Evolutionary conservation across 108 stramenopile genomes (phyloP).

Genomic region (Phaeodactylum tricornutum): DNA sequence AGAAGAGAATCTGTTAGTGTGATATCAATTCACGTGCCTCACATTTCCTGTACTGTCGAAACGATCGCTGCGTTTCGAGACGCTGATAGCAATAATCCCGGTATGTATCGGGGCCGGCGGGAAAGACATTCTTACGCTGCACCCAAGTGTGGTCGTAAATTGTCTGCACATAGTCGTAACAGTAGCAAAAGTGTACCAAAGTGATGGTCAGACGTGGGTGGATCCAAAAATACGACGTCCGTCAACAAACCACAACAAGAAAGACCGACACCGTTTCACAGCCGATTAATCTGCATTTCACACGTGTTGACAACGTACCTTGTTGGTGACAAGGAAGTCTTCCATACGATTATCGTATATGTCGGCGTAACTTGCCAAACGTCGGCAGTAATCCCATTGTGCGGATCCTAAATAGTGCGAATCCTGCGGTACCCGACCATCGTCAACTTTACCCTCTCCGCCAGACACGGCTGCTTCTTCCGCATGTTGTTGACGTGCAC

Average conservation of each 20-base stretch:
- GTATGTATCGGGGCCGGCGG: slow-evolving; percentile 54
- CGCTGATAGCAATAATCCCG: slow-evolving; percentile 8
- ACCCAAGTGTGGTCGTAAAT: slow-evolving; percentile 44
- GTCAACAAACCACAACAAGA: no score
- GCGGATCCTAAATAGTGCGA: slow-evolving; percentile 65
- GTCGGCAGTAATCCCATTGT: slow-evolving; percentile 78
- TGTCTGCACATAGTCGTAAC: no score
- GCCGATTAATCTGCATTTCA: background rate
- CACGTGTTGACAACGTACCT: slow-evolving; percentile 19
- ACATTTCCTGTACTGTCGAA: no score
- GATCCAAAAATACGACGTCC: no score
- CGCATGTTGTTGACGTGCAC: slow-evolving; percentile 31
- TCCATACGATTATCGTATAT: slow-evolving; percentile 43
- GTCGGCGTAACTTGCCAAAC: slow-evolving; percentile 44
- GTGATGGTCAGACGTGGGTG: no score
- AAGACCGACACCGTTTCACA: no score
- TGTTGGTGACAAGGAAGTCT: slow-evolving; percentile 59
- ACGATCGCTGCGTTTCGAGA: background rate
- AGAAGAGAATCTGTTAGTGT: no score
- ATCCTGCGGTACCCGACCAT: slow-evolving; percentile 49
- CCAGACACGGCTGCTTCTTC: slow-evolving; percentile 38
- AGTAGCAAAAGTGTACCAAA: no score
- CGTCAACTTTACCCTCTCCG: slow-evolving; percentile 21
- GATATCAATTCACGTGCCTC: no score
- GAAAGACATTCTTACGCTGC: slow-evolving; percentile 25